Base-by-base conservation (phyloP, 140 eudicot genomes). In the Stevia rebaudiana region DNA sequence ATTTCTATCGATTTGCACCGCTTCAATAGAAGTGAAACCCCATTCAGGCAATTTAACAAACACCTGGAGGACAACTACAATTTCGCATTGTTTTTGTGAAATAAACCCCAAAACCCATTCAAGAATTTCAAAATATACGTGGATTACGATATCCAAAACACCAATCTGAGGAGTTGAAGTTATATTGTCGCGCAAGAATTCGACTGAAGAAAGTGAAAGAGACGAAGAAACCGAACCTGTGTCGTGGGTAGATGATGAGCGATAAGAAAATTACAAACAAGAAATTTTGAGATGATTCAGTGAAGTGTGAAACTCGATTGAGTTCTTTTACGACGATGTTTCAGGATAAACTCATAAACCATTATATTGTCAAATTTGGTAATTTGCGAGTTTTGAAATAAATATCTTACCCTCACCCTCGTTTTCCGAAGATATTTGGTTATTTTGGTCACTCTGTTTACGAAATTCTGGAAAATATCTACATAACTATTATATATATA, bases 111-210 rank as follows among this genome's bases (percentile, higher is more conserved):
- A 78, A 85, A 31, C 73, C 83, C 76, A 68, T 68, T 67, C 12
- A 44, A 33, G 79, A 81, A 82, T 70, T 68, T 63, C 56, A 65
- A 65, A 69, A 58, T 74, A 69, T 73, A 76, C 37, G 63, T 78
- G 16, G 43, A 66, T 57, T 55, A 75, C 69, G 56, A 42, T 21
- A 65, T 58, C 59, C 12, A 4, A 28, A 41, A 41, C 16, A 39
- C 12, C 1, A 6, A 8, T 46, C 31, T 62, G 24, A 41, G 19
- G 40, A 68, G 51, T 55, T 54, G 39, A 12, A 13, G 60, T 17
- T 25, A 15, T 2, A 31, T 25, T 64, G 39, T 30, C 30, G 11
- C 43, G 31, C 41, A 43, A 30, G 43, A 41, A 54, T 16, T 43
- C 25, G 33, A 56, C 33, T 11, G 18, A 8, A 56, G 44, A 55